These are phyloP conservation scores for Stemphylium beticola DNA, from an alignment of 2,329 filamentous ascomycete genomes.

Conservation along the genomic window DNA sequence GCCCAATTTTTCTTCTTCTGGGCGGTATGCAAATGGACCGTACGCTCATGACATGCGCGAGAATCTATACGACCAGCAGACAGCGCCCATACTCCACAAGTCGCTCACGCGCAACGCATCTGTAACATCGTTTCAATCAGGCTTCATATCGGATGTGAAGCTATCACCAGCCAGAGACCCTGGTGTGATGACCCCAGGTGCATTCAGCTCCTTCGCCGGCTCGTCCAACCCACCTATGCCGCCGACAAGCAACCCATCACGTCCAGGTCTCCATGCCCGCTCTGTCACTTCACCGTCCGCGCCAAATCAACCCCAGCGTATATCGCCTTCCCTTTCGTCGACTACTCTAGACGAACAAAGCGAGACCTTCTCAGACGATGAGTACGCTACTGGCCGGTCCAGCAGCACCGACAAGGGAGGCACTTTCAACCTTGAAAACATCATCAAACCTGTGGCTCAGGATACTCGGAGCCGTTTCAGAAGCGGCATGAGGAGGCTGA, in stretches of 20 bases:
- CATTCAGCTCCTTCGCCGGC: constrained; percentile 53
- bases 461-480: constrained; percentile 57
- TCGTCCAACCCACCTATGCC: constrained; percentile 31
- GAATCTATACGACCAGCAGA: constrained; percentile 90
- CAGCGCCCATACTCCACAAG: constrained; percentile 85
- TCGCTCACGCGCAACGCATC: constrained; percentile 75
- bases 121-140: constrained; percentile 81
- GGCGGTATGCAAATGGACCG: constrained; percentile 36
- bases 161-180: constrained; percentile 64
- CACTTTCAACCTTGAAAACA: constrained; percentile 50
- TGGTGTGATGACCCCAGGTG: constrained; percentile 62
- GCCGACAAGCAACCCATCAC: constrained; percentile 30
- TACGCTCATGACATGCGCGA: constrained; percentile 59
- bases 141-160: constrained; percentile 73
- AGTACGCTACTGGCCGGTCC: constrained; percentile 59
- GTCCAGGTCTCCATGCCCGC: constrained; percentile 77
- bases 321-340: constrained; percentile 61
- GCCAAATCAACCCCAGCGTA: constrained; percentile 52
- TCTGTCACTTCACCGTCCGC: constrained; percentile 82
- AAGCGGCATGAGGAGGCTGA: constrained; percentile 66
- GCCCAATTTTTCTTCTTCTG: constrained; percentile 42
- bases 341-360: constrained; percentile 78
- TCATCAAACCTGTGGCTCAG: constrained; percentile 65
- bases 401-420: constrained; percentile 29
- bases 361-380: constrained; percentile 80